A percentile compares a stretch with the other conserved stretches of the same genome.
Evolutionary conservation across 305 asterid genomes (phyloP).

Genomic region (Fraxinus ornus): DNA sequence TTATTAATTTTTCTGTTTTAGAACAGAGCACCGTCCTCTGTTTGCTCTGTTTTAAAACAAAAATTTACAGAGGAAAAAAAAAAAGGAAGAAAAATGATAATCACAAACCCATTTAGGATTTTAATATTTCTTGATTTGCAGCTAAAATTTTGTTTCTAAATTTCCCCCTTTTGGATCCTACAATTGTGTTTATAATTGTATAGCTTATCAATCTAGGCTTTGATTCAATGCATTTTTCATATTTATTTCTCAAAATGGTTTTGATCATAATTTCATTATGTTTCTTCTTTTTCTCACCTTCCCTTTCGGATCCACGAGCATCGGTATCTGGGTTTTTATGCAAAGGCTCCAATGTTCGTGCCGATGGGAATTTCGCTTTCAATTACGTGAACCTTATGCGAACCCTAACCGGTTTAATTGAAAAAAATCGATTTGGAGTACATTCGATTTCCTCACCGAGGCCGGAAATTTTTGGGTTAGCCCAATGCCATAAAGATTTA

Average conservation of each 20-base stretch:
- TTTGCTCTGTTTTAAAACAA: background rate
- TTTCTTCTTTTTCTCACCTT: background rate
- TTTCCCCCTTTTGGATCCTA: background rate
- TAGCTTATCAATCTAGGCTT: background rate
- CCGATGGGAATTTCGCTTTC: background rate
- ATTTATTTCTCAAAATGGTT: background rate
- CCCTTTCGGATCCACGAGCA: constrained; percentile 20
- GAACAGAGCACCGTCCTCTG: background rate
- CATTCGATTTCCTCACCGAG: background rate
- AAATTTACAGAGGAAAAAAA: background rate
- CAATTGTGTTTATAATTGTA: background rate
- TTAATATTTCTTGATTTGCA: background rate
- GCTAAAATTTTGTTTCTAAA: background rate
- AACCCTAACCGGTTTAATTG: background rate
- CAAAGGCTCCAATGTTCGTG: background rate
- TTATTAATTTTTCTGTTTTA: background rate
- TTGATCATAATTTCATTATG: constrained; percentile 1
- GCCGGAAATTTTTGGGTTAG: constrained; percentile 12
- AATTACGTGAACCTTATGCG: background rate
- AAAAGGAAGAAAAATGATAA: background rate
- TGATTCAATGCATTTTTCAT: constrained; percentile 14
- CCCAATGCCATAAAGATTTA: constrained; percentile 17
- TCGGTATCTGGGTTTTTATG: constrained; percentile 1
- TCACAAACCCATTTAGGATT: background rate
- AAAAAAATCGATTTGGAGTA: background rate